Conservation (phyloP, 2,329 filamentous ascomycete species). For the Aspergillus hortae region DNA sequence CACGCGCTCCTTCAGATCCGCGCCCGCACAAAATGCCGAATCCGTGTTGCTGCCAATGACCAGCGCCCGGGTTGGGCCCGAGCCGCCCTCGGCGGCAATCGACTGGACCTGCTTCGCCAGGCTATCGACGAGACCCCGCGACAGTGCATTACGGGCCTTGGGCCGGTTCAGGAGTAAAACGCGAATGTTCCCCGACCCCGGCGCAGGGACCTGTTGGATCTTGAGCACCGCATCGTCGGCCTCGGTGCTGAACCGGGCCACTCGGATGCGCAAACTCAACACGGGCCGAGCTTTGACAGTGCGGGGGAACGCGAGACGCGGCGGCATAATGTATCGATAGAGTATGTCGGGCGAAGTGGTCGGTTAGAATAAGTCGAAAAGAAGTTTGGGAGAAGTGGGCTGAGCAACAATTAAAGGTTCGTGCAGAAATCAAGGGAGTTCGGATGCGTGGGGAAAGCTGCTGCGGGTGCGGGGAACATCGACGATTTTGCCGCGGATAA, state of each 20-base stretch:
- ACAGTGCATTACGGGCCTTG: constrained; percentile 85
- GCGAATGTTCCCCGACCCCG: constrained; percentile 77
- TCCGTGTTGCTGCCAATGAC: constrained; percentile 84
- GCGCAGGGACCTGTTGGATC: constrained; percentile 70
- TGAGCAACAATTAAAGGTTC: too few relatives aligned
- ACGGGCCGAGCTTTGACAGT: constrained; percentile 18
- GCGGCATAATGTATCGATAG: constrained; percentile 23
- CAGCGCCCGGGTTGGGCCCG: constrained; percentile 68
- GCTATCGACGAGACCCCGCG: constrained; percentile 67
- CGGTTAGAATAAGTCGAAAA: constrained; percentile 4
- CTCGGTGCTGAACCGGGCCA: constrained; percentile 33
- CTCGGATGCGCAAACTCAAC: constrained; percentile 24
- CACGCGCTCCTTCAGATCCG: constrained; percentile 84
- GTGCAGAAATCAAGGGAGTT: too few relatives aligned
- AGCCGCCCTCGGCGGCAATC: constrained; percentile 59
- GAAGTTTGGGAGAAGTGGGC: constrained; percentile 3
- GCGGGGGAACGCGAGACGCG: constrained; percentile 25
- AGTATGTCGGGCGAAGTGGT: not conserved
- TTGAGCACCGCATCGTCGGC: constrained; percentile 51
- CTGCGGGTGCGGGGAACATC: constrained; percentile 3
- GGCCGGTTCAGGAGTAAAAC: constrained; percentile 86
- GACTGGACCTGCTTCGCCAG: constrained; percentile 70
- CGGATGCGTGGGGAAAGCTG: constrained; percentile 21
- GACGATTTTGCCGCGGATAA: constrained; percentile 14
- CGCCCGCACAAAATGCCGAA: constrained; percentile 85